Conservation (phyloP, 2,329 filamentous ascomycete species). For the Rhytidhysteron rufulum region DNA sequence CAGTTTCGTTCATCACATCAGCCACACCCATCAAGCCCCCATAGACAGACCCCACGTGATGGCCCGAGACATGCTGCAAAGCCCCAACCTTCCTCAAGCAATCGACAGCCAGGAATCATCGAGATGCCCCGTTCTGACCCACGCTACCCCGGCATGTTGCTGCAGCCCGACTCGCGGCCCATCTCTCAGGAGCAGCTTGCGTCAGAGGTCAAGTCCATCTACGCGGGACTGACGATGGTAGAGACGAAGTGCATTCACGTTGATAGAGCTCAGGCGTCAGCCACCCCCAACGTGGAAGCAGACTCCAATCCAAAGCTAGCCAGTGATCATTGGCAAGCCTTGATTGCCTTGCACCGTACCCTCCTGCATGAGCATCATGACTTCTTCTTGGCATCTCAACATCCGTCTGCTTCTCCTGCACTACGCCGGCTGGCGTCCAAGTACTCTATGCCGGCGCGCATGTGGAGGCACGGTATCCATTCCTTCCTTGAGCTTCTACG, state of each 20-base stretch:
- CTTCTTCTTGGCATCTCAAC: slow-evolving; percentile 76
- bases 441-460: slow-evolving; percentile 85
- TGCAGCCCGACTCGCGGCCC: slow-evolving; percentile 61
- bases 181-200: slow-evolving; percentile 77
- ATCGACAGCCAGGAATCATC: slow-evolving; percentile 31
- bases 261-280: slow-evolving; percentile 58
- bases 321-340: slow-evolving; percentile 75
- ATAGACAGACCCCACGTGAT: slow-evolving; percentile 9
- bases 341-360: slow-evolving; percentile 78
- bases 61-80: slow-evolving; percentile 2
- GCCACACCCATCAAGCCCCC: slow-evolving; percentile 10
- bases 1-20: slow-evolving; percentile 12
- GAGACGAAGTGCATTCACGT: slow-evolving; percentile 86
- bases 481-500: slow-evolving; percentile 67
- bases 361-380: slow-evolving; percentile 66
- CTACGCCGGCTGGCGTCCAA: slow-evolving; percentile 69
- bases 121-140: slow-evolving; percentile 25
- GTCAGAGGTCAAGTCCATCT: slow-evolving; percentile 78
- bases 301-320: slow-evolving; percentile 42
- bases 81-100: slow-evolving; percentile 7
- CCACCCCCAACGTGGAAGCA: slow-evolving; percentile 49
- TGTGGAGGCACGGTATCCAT: slow-evolving; percentile 94
- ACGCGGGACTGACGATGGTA: slow-evolving; percentile 78
- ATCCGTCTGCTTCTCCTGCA: slow-evolving; percentile 69
- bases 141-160: slow-evolving; percentile 39